Evolutionary conservation across 2,329 filamentous ascomycete species (phyloP), one percentile per base, ranked within the genome.

Genomic region (Cadophora luteo-olivacea): DNA sequence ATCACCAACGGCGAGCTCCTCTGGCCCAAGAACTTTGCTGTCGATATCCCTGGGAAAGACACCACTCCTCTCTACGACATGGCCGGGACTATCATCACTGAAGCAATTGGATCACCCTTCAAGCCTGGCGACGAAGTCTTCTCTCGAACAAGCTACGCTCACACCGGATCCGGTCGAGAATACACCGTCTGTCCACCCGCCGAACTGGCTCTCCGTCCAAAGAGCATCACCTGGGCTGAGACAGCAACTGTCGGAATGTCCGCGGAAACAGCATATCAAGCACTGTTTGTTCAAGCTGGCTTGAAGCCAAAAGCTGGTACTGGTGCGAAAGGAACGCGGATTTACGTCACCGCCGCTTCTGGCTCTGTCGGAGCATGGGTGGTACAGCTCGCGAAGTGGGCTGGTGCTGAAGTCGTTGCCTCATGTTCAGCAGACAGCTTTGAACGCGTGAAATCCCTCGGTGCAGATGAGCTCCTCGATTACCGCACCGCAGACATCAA

Each of bases 311-410:
- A 73, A 22, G 72, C 66, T 11, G 66, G 69, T 3, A 22, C 68
- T n/a, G 69, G 70, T 36, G 75, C 73, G 69, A 69, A 69, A n/a
- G 76, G 75, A 16, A 82, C 81, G 73, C 73, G 78, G n/a, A 74
- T 84, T 4, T 77, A 83, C 12, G 75, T 84, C 16, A 83, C 80
- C 4, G 83, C 78, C 58, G 82, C 82, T 0, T 80, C 81, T 4
- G 82, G 83, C 3, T 78, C 79, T 4, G 81, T 83, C 1, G 83
- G 83, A 3, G 75, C 79, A 38, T 84, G 81, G 82, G 75, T 78
- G 29, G 75, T 82, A 61, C 82, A 83, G 75, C 70, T 82, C 36
- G 80, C 81, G 22, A 76, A 76, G 55, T 70, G 75, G 65, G 76
- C 77, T 33, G 80, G 82, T 1, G 76, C 77, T 1, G 73, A 79